Evolutionary conservation across 176 grass and related monocot genomes (phyloP), one percentile per base, ranked within the genome.

Genomic region (Dendrocalamus sinicus): DNA sequence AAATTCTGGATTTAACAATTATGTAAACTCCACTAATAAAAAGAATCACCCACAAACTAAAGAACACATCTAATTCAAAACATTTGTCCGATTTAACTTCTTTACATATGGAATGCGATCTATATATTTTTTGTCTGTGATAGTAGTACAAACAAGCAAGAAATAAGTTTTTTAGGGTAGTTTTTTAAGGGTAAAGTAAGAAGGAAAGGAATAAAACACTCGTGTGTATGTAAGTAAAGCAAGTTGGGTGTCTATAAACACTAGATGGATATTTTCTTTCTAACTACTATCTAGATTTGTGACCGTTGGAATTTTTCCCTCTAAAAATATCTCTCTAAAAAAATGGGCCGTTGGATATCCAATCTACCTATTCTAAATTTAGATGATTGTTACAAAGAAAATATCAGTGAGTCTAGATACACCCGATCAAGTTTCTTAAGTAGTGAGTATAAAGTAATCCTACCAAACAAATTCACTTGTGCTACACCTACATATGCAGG

Each of bases 221-320:
- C 2, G 5, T 30, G 13, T 47, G 43, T 51, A 5, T 64, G 64
- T 7, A 45, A 22, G 32, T 32, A 35, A 35, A 35, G 32, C 2
- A 35, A 35, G 32, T 35, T 35, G 32, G 32, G 3, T 35, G 32
- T 35, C 4, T 0, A 35, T 35, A 35, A 35, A 35, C 3, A 35
- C 0, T 0, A 35, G 0, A 0, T 4, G 0, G 32, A 35, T 32
- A 32, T 32, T 35, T 35, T 35, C 3, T 35, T 35, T 0, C 3
- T 35, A 35, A 35, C 3, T 35, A 35, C 4, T 2, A 35, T 35
- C 32, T 4, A 35, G 32, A 35, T 35, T 0, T 35, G 0, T 35
- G 32, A 32, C 28, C 28, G 1, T 30, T 30, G 28, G 1, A 35
- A 35, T 4, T 35, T 0, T 0, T 0, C 3, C 0, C 32, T 35